phyloP scores from a whole-genome alignment of 2,329 filamentous ascomycete species.

The Fusarium brevicatenulatum region DNA sequence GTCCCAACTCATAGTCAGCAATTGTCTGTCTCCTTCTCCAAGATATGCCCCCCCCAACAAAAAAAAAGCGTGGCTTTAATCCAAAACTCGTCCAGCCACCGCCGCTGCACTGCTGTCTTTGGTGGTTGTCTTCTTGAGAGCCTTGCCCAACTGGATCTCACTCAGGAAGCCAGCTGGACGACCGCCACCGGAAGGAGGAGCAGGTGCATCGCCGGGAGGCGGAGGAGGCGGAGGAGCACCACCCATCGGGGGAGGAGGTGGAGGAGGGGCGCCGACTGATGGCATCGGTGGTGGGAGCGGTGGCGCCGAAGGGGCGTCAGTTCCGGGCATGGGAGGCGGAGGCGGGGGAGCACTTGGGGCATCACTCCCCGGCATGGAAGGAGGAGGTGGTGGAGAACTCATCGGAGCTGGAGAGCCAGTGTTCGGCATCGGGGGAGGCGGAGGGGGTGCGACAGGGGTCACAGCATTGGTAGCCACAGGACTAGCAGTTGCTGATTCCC shows the following conservation, averaged over 20 bases:
- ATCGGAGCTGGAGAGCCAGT: slow-evolving; percentile 44
- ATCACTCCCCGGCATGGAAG: slow-evolving; percentile 44
- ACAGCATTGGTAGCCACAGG: slow-evolving; percentile 53
- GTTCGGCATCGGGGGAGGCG: slow-evolving; percentile 46
- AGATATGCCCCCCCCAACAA: background rate
- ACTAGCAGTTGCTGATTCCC: slow-evolving; percentile 63
- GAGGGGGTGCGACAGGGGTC: slow-evolving; percentile 54
- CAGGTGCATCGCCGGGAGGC: slow-evolving; percentile 55
- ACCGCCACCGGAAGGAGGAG: slow-evolving; percentile 59
- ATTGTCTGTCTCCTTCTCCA: background rate
- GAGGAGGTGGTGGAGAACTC: slow-evolving; percentile 56
- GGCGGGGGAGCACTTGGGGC: slow-evolving; percentile 44
- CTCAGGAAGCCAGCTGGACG: slow-evolving; percentile 75
- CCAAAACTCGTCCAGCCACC: slow-evolving; percentile 79
- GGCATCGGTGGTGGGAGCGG: slow-evolving; percentile 55
- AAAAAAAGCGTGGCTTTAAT: slow-evolving; percentile 47
- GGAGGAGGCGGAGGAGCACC: slow-evolving; percentile 53
- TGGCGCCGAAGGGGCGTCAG: slow-evolving; percentile 52
- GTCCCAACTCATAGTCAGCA: slow-evolving; percentile 8
- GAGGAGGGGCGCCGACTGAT: slow-evolving; percentile 53
- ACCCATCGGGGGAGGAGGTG: slow-evolving; percentile 53
- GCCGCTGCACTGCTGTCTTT: slow-evolving; percentile 82
- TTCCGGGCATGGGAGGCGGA: slow-evolving; percentile 46
- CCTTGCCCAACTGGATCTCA: slow-evolving; percentile 83
- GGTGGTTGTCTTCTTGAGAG: slow-evolving; percentile 87